A percentile compares a stretch with the other conserved stretches of the same genome.
Evolutionary conservation across 1,139 yeast genomes (phyloP).

Genomic region (Sugiyamaella xylanicola): DNA sequence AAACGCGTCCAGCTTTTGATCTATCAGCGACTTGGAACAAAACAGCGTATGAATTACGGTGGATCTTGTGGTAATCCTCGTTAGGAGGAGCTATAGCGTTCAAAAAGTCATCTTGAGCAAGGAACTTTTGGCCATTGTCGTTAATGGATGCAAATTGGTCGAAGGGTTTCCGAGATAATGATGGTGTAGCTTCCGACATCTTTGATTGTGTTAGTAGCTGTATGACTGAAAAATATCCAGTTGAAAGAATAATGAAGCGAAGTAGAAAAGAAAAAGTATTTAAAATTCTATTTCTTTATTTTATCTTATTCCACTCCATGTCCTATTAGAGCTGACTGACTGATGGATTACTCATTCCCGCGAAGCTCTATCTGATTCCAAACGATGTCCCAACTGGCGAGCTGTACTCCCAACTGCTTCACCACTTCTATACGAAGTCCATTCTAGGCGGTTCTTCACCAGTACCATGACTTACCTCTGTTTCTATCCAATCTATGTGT

Average conservation of each 20-base stretch:
- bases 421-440: not conserved
- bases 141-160: conserved; percentile 32
- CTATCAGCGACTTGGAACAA: conserved; percentile 49
- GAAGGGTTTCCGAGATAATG: conserved; percentile 30
- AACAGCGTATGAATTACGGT: conserved; percentile 48
- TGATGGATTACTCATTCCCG: not conserved
- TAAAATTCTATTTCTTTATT: too few relatives aligned
- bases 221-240: too few relatives aligned
- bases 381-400: not conserved
- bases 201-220: not conserved
- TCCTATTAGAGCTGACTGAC: too few relatives aligned
- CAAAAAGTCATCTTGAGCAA: conserved; percentile 50
- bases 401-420: conserved; percentile 11
- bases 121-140: conserved; percentile 47
- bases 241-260: too few relatives aligned
- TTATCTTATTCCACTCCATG: too few relatives aligned
- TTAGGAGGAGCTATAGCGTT: conserved; percentile 48
- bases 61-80: conserved; percentile 48
- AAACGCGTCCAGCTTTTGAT: conserved; percentile 38
- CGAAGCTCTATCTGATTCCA: not conserved
- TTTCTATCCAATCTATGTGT: not conserved
- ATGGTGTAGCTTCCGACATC: conserved; percentile 16
- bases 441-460: not conserved
- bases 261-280: too few relatives aligned
- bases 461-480: not conserved